Conservation (phyloP, 805 yeast genomes). For the Saccharomycopsis oosterbeekiorum region DNA sequence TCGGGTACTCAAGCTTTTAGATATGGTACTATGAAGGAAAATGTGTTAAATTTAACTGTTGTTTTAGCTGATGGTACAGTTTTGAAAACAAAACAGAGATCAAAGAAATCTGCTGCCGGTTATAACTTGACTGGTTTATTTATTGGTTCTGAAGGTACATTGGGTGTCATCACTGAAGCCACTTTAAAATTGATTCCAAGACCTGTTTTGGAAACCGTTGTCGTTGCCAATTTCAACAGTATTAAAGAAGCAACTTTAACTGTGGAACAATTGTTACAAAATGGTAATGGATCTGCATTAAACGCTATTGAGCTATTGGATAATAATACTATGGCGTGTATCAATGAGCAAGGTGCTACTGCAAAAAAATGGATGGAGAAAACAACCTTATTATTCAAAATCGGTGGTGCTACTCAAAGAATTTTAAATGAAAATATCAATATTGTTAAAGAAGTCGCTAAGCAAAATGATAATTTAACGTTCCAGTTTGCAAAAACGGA, state of each 20-base stretch:
- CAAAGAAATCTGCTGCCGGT: slow-evolving; percentile 72
- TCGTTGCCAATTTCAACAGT: slow-evolving; percentile 57
- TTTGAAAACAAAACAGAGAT: slow-evolving; percentile 63
- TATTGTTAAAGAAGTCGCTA: slow-evolving; percentile 41
- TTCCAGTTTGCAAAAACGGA: slow-evolving; percentile 55
- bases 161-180: slow-evolving; percentile 71
- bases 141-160: slow-evolving; percentile 70
- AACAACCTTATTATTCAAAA: slow-evolving; percentile 56
- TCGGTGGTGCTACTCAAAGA: slow-evolving; percentile 41
- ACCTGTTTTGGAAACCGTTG: slow-evolving; percentile 57
- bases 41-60: slow-evolving; percentile 56
- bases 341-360: slow-evolving; percentile 46
- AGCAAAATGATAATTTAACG: slow-evolving; percentile 42
- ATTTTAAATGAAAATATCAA: slow-evolving; percentile 30
- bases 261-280: slow-evolving; percentile 49
- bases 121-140: slow-evolving; percentile 69
- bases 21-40: slow-evolving; percentile 75
- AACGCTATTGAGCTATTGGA: slow-evolving; percentile 73
- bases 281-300: slow-evolving; percentile 57
- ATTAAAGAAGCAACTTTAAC: slow-evolving; percentile 64
- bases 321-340: slow-evolving; percentile 58
- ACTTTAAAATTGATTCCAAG: slow-evolving; percentile 59
- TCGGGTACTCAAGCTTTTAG: slow-evolving; percentile 74
- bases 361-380: slow-evolving; percentile 43
- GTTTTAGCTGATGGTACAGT: slow-evolving; percentile 76